Base-by-base conservation (phyloP, 2,329 filamentous ascomycete species). In the Chaetomium strumarium region DNA sequence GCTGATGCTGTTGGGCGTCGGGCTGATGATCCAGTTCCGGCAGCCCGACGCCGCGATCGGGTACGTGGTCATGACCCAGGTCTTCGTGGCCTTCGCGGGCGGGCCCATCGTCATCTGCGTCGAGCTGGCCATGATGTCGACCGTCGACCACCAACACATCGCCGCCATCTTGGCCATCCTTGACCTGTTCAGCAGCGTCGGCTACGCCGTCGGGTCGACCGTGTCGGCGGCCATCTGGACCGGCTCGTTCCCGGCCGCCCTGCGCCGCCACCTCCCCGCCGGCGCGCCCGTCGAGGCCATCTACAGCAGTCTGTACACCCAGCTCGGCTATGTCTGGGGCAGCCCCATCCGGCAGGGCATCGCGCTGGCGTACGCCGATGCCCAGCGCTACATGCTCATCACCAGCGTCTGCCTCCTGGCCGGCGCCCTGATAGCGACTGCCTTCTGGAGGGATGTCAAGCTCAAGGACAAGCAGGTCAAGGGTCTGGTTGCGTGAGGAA, bases 31-130 rank as follows among this genome's bases (percentile, higher is more conserved):
- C 24, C 24, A 24, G 24, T 24, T 75, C 65, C 76, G 79, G 36
- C 70, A 70, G 34, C 73, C 77, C 42, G 68, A 71, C 34, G 65
- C 66, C 11, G 65, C 70, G 20, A 71, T 80, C 20, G 69, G 73
- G 33, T 79, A 75, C 64, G 63, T 81, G 9, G 66, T 80, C 52
- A 75, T 79, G 72, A 77, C 74, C 54, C 77, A 80, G 59, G 73
- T 81, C 51, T 76, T 81, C 58, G 76, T 80, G 49, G 77, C 78
- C 16, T 70, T 79, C 53, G 71, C 70, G 2, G 77, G 77, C 12
- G 76, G 76, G 36, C 77, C 75, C 3, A 66, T 80, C 5, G 72
- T 80, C 19, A 71, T 80, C 49, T 72, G 71, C 49, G 67, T 75
- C 41, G 70, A 80, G 46, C 76, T 24, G 24, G 76, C 76, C 5